Evolutionary conservation across 805 yeast species (phyloP).

Genomic region (Naumovozyma baii): DNA sequence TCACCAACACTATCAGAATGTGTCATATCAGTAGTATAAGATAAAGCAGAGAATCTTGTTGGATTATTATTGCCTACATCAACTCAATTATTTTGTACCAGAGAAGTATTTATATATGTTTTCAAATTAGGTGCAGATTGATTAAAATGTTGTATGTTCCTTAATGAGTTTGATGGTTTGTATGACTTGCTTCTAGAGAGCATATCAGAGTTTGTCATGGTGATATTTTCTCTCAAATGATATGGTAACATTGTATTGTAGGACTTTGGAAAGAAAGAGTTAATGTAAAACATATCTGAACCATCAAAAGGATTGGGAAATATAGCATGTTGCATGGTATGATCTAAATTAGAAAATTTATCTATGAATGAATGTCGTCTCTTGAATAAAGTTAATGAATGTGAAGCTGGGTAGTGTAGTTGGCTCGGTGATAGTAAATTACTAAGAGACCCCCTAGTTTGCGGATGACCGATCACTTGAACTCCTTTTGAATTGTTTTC

Average conservation of each 20-base stretch:
- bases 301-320: constrained; percentile 36
- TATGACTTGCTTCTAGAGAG: constrained; percentile 41
- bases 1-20: constrained; percentile 24
- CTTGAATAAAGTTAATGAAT: constrained; percentile 26
- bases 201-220: constrained; percentile 68
- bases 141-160: no score
- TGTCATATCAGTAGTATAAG: constrained; percentile 18
- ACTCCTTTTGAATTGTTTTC: no score
- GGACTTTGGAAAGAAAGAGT: neutral
- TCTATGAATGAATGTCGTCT: constrained; percentile 27
- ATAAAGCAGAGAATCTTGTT: constrained; percentile 21
- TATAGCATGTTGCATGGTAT: constrained; percentile 24
- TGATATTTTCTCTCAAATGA: constrained; percentile 56
- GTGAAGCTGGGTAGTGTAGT: constrained; percentile 24
- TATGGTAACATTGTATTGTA: constrained; percentile 28
- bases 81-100: no score
- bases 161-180: constrained; percentile 63
- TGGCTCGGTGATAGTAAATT: constrained; percentile 33
- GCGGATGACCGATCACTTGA: no score
- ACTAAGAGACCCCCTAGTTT: constrained; percentile 25
- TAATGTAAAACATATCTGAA: constrained; percentile 32
- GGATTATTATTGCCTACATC: no score
- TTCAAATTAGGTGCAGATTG: no score
- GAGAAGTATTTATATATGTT: no score
- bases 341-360: no score